Conservation (phyloP, 768 basidiomycete species). For the Gautieria morchelliformis region DNA sequence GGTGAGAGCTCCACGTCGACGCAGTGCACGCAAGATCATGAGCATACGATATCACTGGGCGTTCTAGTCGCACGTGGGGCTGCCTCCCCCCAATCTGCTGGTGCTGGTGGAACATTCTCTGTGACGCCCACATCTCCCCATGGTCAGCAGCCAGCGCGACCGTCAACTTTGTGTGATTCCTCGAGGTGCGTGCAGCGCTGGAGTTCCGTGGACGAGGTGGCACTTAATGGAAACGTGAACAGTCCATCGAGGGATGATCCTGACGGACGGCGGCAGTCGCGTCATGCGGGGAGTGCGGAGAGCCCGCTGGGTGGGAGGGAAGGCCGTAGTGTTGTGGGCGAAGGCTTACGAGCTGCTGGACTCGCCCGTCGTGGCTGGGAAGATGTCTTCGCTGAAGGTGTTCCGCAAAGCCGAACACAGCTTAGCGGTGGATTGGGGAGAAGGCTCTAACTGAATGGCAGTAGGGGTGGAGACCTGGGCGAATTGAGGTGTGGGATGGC, state of each 20-base stretch:
- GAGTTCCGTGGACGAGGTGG: slow-evolving; percentile 28
- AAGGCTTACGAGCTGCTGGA: slow-evolving; percentile 64
- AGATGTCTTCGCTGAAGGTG: slow-evolving; percentile 26
- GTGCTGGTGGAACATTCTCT: slow-evolving; percentile 14
- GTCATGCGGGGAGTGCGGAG: slow-evolving; percentile 63
- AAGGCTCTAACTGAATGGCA: neutral
- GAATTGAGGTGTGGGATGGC: neutral
- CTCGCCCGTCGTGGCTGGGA: slow-evolving; percentile 30
- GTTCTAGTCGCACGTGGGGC: slow-evolving; percentile 10
- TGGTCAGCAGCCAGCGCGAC: slow-evolving; percentile 20
- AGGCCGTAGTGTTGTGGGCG: slow-evolving; percentile 52
- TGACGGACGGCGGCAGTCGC: slow-evolving; percentile 42
- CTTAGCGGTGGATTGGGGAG: slow-evolving; percentile 22
- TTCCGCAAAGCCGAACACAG: slow-evolving; percentile 48
- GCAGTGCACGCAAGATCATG: slow-evolving; percentile 19
- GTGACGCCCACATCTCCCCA: slow-evolving; percentile 23
- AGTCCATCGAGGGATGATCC: neutral
- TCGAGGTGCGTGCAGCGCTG: slow-evolving; percentile 42
- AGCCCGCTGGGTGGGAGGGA: slow-evolving; percentile 31
- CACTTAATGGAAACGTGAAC: neutral
- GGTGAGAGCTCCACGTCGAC: slow-evolving; percentile 33
- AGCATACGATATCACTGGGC: slow-evolving; percentile 2
- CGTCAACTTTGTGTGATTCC: slow-evolving; percentile 39
- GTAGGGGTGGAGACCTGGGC: neutral
- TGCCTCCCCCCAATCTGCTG: slow-evolving; percentile 16